A percentile compares a stretch with the other conserved stretches of the same genome.
phyloP scores from a whole-genome alignment of 2,329 filamentous ascomycete genomes.

The Fusarium coffeatum region DNA sequence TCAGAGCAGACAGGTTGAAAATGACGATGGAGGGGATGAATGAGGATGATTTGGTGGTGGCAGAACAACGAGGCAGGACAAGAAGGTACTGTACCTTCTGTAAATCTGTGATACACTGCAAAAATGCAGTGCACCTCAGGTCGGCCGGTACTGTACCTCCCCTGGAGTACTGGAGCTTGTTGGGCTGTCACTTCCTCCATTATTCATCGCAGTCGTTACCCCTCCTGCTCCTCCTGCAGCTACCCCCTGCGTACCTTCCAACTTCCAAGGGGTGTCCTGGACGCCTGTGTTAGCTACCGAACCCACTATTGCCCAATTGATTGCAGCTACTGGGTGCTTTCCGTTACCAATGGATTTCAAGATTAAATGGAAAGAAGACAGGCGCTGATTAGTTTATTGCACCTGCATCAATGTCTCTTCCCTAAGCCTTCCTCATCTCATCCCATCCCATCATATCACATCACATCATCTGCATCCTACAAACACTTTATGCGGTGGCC shows the following conservation, averaged over 20 bases:
- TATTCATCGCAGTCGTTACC: conserved; percentile 22
- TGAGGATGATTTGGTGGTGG: background rate
- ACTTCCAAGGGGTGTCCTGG: background rate
- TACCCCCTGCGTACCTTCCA: conserved; percentile 3
- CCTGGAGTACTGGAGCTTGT: background rate
- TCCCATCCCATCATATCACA: background rate
- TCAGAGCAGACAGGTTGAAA: conserved; percentile 21
- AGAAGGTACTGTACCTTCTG: background rate
- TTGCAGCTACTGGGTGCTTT: background rate
- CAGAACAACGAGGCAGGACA: conserved; percentile 30
- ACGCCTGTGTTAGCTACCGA: background rate
- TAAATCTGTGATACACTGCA: background rate
- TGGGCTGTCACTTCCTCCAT: background rate
- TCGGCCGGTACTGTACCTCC: background rate
- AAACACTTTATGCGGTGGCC: conserved; percentile 21
- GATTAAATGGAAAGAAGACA: background rate
- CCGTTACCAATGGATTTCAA: background rate
- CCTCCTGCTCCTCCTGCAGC: conserved; percentile 23
- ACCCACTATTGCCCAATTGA: background rate
- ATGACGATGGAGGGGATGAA: background rate
- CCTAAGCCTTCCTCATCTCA: background rate
- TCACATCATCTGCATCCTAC: conserved; percentile 12
- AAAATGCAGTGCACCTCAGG: background rate
- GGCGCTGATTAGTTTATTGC: background rate
- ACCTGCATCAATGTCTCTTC: background rate